Evolutionary conservation across 805 yeast species (phyloP).

Genomic region (Candida andamanensis): DNA sequence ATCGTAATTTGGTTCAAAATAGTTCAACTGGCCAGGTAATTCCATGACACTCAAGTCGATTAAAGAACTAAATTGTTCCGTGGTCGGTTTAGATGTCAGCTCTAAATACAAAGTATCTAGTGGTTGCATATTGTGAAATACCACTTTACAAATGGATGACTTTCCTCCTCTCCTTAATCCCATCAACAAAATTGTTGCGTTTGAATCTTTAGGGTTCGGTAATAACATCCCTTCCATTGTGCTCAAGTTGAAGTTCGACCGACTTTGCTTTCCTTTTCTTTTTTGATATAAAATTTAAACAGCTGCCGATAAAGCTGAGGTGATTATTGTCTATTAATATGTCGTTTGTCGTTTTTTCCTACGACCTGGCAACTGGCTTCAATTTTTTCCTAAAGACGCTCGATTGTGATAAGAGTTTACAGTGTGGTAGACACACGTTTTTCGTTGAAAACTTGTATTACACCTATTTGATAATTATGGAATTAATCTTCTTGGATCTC

Average conservation of each 20-base stretch:
- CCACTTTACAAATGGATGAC: constrained; percentile 92
- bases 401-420: constrained; percentile 2
- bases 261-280: no score
- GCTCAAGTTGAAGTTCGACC: no score
- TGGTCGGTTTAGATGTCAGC: constrained; percentile 82
- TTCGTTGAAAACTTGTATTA: constrained; percentile 1
- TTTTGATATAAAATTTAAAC: no score
- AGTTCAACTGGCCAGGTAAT: constrained; percentile 87
- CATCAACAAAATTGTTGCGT: constrained; percentile 83
- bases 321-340: no score
- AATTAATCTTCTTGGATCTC: constrained; percentile 92
- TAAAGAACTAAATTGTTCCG: constrained; percentile 76
- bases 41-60: constrained; percentile 89
- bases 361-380: no score
- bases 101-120: constrained; percentile 87
- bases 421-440: constrained; percentile 1
- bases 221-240: constrained; percentile 15
- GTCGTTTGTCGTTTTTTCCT: no score
- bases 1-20: constrained; percentile 82
- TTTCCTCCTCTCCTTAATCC: constrained; percentile 90
- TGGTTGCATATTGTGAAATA: constrained; percentile 95
- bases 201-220: constrained; percentile 43
- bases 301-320: no score
- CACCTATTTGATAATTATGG: constrained; percentile 61
- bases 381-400: no score